Evolutionary conservation across 2,329 filamentous ascomycete species (phyloP).

Genomic region (Trichoderma simmonsii): DNA sequence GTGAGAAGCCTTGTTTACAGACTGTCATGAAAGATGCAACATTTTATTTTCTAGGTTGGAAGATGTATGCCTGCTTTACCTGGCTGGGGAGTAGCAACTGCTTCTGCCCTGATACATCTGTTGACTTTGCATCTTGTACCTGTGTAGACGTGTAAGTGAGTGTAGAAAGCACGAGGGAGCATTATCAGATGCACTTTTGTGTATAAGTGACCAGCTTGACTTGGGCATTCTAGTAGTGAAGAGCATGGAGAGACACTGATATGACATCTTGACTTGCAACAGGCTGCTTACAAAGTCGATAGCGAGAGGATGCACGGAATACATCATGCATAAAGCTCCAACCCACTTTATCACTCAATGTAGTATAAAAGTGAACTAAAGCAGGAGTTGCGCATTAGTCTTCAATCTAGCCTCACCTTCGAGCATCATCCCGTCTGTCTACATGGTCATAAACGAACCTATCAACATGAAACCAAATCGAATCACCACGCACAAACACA

Average conservation of each 20-base stretch:
- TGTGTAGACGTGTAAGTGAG: neutral
- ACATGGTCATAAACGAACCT: neutral
- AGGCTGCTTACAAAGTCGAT: neutral
- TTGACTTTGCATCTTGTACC: neutral
- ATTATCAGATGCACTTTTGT: too few species aligned
- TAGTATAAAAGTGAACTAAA: neutral
- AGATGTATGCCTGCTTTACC: neutral
- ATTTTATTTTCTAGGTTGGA: neutral
- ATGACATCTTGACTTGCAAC: neutral
- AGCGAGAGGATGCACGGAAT: neutral
- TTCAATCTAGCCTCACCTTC: neutral
- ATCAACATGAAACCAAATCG: neutral
- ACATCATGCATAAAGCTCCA: neutral
- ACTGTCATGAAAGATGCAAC: neutral
- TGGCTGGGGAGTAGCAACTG: neutral
- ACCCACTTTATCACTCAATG: neutral
- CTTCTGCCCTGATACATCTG: neutral
- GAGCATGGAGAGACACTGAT: neutral
- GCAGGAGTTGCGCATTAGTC: neutral
- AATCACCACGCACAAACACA: neutral
- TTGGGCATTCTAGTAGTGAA: neutral
- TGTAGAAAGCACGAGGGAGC: neutral
- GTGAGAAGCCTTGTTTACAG: neutral
- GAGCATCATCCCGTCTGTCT: neutral
- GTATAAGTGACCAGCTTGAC: too few species aligned